Evolutionary conservation across 2,329 filamentous ascomycete species (phyloP), one percentile per base, ranked within the genome.

Genomic region (Fusarium liriodendri): DNA sequence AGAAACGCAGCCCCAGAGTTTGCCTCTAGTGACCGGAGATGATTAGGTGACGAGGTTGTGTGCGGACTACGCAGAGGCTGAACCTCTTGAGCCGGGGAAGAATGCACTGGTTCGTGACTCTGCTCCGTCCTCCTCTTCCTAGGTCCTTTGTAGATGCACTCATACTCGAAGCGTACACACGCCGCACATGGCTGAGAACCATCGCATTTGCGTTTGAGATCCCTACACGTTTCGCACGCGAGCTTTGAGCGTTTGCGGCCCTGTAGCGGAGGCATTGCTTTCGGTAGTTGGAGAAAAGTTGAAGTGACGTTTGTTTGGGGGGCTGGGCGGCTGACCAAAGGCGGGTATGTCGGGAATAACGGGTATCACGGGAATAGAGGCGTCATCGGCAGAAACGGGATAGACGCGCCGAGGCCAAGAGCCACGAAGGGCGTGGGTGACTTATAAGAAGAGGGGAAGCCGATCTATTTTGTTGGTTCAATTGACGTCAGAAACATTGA

Each of bases 1-100:
- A 89, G 84, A 76, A 90, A 90, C 0, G 88, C 87, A 0, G 89
- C 86, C 0, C 88, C 88, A 1, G 88, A 90, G 69, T 90, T 90
- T 38, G 87, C 89, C 71, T 90, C 87, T 5, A 89, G 80, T 1
- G 87, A 87, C 6, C 81, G 81, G 50, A 84, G 71, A 29, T 80
- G 76, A 5, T 76, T 77, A 10, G 75, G 76, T 1, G 77, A 74
- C 6, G 68, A 73, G 7, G 68, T 45, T 9, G n/a, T 64, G 10
- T 59, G 58, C 8, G 73, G 72, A 16, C 64, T 67, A 10, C 54
- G 65, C 0, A 38, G 25, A 16, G 62, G n/a, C 1, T 38, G 59
- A 1, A 29, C 8, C 1, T 69, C 64, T 16, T 67, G 58, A 11
- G 64, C 52, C 4, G 60, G 63, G 2, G 71, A 62, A 3, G 69